These are phyloP conservation scores for Carpinus viminea DNA, from an alignment of 306 rosid genomes.

Conservation along the genomic window DNA sequence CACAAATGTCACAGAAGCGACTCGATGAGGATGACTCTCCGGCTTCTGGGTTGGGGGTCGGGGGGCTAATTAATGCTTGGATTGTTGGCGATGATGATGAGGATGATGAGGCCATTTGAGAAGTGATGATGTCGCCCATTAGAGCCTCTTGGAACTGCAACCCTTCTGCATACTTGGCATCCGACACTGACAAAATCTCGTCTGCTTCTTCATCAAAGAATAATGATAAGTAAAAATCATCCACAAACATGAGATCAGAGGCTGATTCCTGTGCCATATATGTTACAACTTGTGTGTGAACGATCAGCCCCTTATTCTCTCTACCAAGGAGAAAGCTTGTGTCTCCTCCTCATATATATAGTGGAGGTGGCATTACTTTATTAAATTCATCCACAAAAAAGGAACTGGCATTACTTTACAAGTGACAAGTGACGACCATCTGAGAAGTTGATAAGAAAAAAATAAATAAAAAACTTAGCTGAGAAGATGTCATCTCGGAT, in stretches of 20 bases:
- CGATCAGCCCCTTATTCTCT: not conserved
- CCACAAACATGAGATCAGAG: conserved; percentile 15
- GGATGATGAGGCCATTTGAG: conserved; percentile 18
- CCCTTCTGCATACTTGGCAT: conserved; percentile 41
- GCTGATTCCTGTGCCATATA: conserved; percentile 32
- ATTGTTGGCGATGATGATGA: conserved; percentile 2
- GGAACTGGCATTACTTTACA: too few species aligned
- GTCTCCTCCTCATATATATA: too few species aligned
- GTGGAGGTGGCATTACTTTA: not conserved
- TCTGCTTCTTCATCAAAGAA: conserved; percentile 26
- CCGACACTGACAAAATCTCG: conserved; percentile 21
- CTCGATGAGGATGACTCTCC: conserved; percentile 25
- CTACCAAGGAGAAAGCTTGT: not conserved
- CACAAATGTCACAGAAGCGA: conserved; percentile 50
- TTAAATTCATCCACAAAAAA: too few species aligned
- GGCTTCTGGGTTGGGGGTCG: not conserved
- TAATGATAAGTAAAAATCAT: conserved; percentile 39
- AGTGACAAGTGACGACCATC: too few species aligned
- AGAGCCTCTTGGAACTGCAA: conserved; percentile 57
- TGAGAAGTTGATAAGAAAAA: too few species aligned
- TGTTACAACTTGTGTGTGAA: not conserved
- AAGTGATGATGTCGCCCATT: conserved; percentile 22
- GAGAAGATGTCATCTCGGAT: not conserved
- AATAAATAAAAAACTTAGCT: too few species aligned
- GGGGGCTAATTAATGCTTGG: not conserved